These are phyloP conservation scores for Didymella lethalis DNA, from an alignment of 2,329 filamentous ascomycete species.

Conservation along the genomic window DNA sequence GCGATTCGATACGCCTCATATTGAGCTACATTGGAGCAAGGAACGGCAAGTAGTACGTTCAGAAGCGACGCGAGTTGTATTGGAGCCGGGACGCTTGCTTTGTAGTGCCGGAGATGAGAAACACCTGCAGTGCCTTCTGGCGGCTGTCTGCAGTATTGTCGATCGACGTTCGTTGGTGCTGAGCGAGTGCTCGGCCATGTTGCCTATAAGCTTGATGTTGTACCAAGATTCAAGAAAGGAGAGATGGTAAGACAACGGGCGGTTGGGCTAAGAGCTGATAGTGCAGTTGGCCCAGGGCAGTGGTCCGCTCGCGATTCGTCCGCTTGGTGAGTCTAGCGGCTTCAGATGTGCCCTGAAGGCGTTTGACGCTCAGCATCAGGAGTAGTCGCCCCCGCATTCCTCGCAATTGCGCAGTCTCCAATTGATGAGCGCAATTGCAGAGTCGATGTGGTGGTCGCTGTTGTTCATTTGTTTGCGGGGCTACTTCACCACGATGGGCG, in stretches of 20 bases:
- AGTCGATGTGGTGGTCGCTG: background rate
- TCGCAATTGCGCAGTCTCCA: slow-evolving; percentile 7
- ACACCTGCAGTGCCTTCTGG: background rate
- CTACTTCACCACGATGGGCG: slow-evolving; percentile 1
- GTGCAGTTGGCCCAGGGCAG: slow-evolving; percentile 24
- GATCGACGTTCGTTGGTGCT: slow-evolving; percentile 3
- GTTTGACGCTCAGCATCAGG: slow-evolving; percentile 24
- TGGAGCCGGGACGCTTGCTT: slow-evolving; percentile 1
- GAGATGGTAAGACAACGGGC: slow-evolving; percentile 27
- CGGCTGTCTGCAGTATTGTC: background rate
- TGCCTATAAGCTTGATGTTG: slow-evolving; percentile 12
- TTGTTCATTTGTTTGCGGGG: background rate
- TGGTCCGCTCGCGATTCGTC: slow-evolving; percentile 28
- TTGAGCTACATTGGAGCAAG: slow-evolving; percentile 16
- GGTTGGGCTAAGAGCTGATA: slow-evolving; percentile 32
- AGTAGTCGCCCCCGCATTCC: slow-evolving; percentile 26
- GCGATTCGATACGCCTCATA: background rate
- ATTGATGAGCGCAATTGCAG: background rate
- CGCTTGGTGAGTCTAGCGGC: slow-evolving; percentile 34
- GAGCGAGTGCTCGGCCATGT: slow-evolving; percentile 5
- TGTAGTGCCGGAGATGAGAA: slow-evolving; percentile 8
- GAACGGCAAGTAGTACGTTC: slow-evolving; percentile 9
- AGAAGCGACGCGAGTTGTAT: slow-evolving; percentile 1
- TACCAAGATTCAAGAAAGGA: slow-evolving; percentile 23
- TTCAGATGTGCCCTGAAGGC: slow-evolving; percentile 29